Evolutionary conservation across 2,329 filamentous ascomycete genomes (phyloP), one percentile per base, ranked within the genome.

Genomic region (Sclerotiophoma versabilis): DNA sequence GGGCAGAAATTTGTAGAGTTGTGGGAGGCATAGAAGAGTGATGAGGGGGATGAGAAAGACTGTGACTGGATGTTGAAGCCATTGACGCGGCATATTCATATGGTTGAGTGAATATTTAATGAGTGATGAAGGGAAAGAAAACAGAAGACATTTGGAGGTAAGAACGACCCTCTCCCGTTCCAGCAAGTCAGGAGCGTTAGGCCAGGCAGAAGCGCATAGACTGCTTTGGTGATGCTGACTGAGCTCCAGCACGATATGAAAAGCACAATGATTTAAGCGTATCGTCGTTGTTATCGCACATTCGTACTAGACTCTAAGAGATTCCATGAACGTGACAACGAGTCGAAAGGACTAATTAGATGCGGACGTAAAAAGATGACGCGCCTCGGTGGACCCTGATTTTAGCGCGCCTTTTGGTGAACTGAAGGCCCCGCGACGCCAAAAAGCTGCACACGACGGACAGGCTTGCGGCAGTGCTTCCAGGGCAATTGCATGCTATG

Each of bases 1-100:
- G 12, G 46, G 41, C 2, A 57, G 27, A 0, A 45, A 4, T 9
- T 41, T 38, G 55, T 59, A 59, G 27, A 57, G 12, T 1, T 34
- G 17, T 15, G 55, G 55, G 8, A 39, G 19, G 20, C 30, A 42
- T 5, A 56, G 36, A 9, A 62, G n/a, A 5, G 30, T 15, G 12
- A 53, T n/a, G 17, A 60, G 32, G 25, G 53, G 52, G 7, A 62
- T 20, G 4, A 37, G 4, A 11, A 62, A 55, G 5, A 62, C 43
- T 8, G 57, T 25, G 5, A 59, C 15, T 15, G 54, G 51, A 37
- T 58, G 43, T 5, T 58, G 51, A 8, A 55, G 46, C 59, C 56
- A 61, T 53, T n/a, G 33, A 12, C 27, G 37, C 12, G 51, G 33
- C 51, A 54, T 54, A 20, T 17, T 26, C 12, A 26, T 14, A 2